Conservation (phyloP, 768 basidiomycete genomes). For the Auriculariales sp. region DNA sequence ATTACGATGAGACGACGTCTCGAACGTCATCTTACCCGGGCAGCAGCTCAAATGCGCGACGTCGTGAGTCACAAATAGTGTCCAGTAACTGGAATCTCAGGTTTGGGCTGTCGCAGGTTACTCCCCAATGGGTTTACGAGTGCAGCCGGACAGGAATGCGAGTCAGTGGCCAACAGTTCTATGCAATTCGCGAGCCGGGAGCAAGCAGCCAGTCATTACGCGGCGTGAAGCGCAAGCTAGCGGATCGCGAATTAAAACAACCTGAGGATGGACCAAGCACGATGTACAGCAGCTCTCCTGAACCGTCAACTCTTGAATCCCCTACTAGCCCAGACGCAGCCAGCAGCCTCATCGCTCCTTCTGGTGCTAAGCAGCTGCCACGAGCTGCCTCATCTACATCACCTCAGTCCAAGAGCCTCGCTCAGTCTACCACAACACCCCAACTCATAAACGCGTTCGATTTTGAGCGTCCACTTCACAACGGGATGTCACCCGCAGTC, state of each 20-base stretch:
- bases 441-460: neutral
- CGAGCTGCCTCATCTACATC: too few species aligned
- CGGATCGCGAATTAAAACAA: too few species aligned
- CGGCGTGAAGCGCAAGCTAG: too few species aligned
- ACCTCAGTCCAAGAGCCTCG: neutral
- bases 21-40: conserved; percentile 52
- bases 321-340: too few species aligned
- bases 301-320: too few species aligned
- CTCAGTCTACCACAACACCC: neutral
- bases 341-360: too few species aligned
- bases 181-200: too few species aligned
- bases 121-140: conserved; percentile 54
- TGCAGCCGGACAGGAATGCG: conserved; percentile 18
- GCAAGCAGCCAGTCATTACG: too few species aligned
- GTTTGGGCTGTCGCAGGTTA: conserved; percentile 55
- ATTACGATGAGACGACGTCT: conserved; percentile 53
- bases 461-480: neutral
- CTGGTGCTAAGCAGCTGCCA: too few species aligned
- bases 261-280: too few species aligned
- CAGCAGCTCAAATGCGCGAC: conserved; percentile 6
- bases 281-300: too few species aligned
- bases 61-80: neutral
- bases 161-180: too few species aligned
- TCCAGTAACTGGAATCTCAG: conserved; percentile 11
- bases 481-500: neutral